Conservation (phyloP, 805 yeast species). For the Starmerella lactis-condensi region DNA sequence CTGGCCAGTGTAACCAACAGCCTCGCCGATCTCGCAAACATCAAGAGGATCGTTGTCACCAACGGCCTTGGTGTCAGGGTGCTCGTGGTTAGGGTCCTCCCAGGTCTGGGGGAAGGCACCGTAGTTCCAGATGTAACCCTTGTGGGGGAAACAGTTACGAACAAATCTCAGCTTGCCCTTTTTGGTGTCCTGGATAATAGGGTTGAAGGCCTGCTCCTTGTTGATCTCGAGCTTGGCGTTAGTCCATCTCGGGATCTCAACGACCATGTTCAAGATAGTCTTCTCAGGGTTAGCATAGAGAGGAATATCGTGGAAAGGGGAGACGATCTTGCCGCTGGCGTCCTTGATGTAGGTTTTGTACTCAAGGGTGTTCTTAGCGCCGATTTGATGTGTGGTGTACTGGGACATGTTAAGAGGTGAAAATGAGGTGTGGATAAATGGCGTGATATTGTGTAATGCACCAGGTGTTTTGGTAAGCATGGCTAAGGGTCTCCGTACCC, state of each 20-base stretch:
- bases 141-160: constrained; percentile 95
- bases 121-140: constrained; percentile 95
- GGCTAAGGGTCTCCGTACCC: too few species aligned
- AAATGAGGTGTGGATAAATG: too few species aligned
- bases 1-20: constrained; percentile 41
- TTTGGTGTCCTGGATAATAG: constrained; percentile 92
- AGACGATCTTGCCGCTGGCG: constrained; percentile 71
- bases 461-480: too few species aligned
- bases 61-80: constrained; percentile 30
- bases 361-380: constrained; percentile 89
- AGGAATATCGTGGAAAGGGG: constrained; percentile 89
- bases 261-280: constrained; percentile 74
- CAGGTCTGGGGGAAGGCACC: constrained; percentile 99
- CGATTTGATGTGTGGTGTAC: constrained; percentile 80
- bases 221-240: constrained; percentile 91
- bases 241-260: constrained; percentile 97
- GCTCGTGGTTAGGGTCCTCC: constrained; percentile 69
- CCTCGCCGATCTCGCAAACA: constrained; percentile 71
- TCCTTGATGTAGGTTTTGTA: constrained; percentile 80
- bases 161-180: constrained; percentile 92
- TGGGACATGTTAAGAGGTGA: too few species aligned
- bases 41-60: constrained; percentile 96
- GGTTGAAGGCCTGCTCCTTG: constrained; percentile 70
- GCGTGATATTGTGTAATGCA: too few species aligned
- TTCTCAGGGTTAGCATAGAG: constrained; percentile 86